A percentile compares a stretch with the other conserved stretches of the same genome.
These are phyloP conservation scores for Rhizopus arrhizus DNA, from an alignment of 371 early-diverging fungal genomes.

Conservation along the genomic window DNA sequence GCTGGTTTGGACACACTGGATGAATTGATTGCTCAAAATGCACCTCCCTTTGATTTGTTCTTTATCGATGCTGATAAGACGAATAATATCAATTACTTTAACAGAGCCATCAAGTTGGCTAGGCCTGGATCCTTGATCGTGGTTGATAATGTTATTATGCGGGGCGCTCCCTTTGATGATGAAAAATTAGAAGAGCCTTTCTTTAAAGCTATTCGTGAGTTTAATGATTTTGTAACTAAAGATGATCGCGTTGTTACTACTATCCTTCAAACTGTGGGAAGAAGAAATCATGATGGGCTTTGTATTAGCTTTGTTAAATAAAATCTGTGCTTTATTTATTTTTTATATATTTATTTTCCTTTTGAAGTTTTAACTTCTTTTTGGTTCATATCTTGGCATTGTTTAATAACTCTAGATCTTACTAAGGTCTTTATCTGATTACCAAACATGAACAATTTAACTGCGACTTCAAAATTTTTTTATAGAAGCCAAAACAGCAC, in stretches of 20 bases:
- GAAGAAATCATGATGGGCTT: slow-evolving; percentile 4
- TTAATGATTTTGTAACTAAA: slow-evolving; percentile 4
- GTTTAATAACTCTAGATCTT: too few relatives aligned
- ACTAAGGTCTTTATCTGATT: too few relatives aligned
- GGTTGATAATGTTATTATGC: slow-evolving; percentile 1
- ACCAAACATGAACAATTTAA: too few relatives aligned
- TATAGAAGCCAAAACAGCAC: too few relatives aligned
- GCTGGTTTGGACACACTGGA: slow-evolving; percentile 3
- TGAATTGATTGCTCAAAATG: not conserved
- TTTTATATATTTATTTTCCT: too few relatives aligned
- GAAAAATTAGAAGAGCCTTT: not conserved
- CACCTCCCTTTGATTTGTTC: slow-evolving; percentile 3
- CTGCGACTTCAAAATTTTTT: too few relatives aligned
- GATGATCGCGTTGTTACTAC: slow-evolving; percentile 4
- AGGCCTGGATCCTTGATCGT: slow-evolving; percentile 1
- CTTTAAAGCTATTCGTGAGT: slow-evolving; percentile 3
- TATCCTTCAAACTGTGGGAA: slow-evolving; percentile 2
- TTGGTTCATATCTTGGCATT: too few relatives aligned
- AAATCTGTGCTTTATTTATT: not conserved
- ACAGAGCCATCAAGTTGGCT: not conserved
- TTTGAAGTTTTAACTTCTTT: too few relatives aligned
- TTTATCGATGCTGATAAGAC: slow-evolving; percentile 12
- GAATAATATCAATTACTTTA: slow-evolving; percentile 3
- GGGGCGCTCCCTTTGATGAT: not conserved
- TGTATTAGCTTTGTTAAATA: not conserved